Evolutionary conservation across 1,284 basidiomycete genomes (phyloP).

Genomic region (Fomitopsis pinicola): DNA sequence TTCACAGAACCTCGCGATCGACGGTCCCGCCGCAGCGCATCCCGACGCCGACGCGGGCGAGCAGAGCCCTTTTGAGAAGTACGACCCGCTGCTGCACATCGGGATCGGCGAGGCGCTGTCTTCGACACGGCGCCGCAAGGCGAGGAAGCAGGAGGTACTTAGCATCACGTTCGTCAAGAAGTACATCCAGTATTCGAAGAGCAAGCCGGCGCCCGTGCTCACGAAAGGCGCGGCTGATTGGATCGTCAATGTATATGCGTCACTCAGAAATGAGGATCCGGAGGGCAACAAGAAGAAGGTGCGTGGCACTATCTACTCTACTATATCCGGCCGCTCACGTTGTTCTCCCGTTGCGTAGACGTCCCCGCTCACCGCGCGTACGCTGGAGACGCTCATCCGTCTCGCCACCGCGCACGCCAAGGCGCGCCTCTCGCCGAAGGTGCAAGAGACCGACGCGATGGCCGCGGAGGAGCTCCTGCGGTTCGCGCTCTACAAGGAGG

Average conservation of each 20-base stretch:
- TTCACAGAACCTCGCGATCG: conserved; percentile 83
- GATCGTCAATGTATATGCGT: conserved; percentile 92
- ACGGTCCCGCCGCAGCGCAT: conserved; percentile 60
- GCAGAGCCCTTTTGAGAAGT: conserved; percentile 91
- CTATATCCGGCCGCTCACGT: neutral
- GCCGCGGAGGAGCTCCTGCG: conserved; percentile 95
- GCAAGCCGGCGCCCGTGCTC: conserved; percentile 77
- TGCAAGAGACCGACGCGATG: conserved; percentile 84
- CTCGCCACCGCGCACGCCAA: conserved; percentile 98
- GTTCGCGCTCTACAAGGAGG: conserved; percentile 98
- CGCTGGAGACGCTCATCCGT: conserved; percentile 98
- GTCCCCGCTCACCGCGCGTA: conserved; percentile 96
- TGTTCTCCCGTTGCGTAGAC: conserved; percentile 52
- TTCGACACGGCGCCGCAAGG: conserved; percentile 45
- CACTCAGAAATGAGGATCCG: conserved; percentile 88
- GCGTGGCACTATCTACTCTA: conserved; percentile 15
- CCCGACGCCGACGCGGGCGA: conserved; percentile 57
- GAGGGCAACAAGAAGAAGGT: conserved; percentile 90
- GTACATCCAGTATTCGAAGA: conserved; percentile 98
- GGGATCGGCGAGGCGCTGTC: conserved; percentile 50
- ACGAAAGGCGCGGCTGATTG: conserved; percentile 93
- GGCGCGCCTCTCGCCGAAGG: conserved; percentile 81
- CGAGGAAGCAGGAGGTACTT: conserved; percentile 80
- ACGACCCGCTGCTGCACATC: conserved; percentile 91
- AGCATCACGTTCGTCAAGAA: conserved; percentile 97